phyloP scores from a whole-genome alignment of 352 stramenopile genomes.

The Pythium chondricola region DNA sequence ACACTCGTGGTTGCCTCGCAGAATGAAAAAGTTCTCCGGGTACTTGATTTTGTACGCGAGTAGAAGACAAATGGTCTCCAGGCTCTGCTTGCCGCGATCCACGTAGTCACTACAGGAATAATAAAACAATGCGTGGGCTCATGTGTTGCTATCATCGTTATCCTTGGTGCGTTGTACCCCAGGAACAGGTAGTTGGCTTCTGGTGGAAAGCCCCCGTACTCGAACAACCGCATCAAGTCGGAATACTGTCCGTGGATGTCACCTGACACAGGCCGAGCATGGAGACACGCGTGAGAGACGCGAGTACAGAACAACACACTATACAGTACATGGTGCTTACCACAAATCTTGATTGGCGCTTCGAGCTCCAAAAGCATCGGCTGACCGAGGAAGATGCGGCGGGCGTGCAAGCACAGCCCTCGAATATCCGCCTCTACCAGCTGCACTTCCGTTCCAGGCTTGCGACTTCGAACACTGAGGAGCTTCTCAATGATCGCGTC shows the following conservation, averaged over 20 bases:
- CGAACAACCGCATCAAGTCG: conserved; percentile 94
- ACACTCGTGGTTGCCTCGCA: conserved; percentile 78
- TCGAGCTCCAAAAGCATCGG: conserved; percentile 99
- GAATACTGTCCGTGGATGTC: conserved; percentile 96
- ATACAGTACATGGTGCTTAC: too few species aligned
- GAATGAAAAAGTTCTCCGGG: conserved; percentile 79
- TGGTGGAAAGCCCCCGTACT: conserved; percentile 73
- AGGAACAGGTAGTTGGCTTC: conserved; percentile 45
- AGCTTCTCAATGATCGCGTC: conserved; percentile 25
- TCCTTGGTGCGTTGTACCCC: conserved; percentile 14
- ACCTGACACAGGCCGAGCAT: conserved; percentile 36
- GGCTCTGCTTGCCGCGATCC: conserved; percentile 84
- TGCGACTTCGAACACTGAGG: conserved; percentile 36
- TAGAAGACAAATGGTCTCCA: conserved; percentile 79
- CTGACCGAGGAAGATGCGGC: conserved; percentile 97
- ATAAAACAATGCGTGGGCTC: too few species aligned
- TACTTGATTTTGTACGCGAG: conserved; percentile 87
- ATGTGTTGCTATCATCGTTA: too few species aligned
- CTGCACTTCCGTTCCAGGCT: conserved; percentile 88
- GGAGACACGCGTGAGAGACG: too few species aligned
- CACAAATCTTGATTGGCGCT: conserved; percentile 97
- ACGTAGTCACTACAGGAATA: conserved; percentile 58
- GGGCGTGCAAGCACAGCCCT: conserved; percentile 94
- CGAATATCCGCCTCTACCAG: conserved; percentile 95
- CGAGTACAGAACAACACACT: too few species aligned